phyloP scores from a whole-genome alignment of 331 rosid genomes.

The Telfairia occidentalis region DNA sequence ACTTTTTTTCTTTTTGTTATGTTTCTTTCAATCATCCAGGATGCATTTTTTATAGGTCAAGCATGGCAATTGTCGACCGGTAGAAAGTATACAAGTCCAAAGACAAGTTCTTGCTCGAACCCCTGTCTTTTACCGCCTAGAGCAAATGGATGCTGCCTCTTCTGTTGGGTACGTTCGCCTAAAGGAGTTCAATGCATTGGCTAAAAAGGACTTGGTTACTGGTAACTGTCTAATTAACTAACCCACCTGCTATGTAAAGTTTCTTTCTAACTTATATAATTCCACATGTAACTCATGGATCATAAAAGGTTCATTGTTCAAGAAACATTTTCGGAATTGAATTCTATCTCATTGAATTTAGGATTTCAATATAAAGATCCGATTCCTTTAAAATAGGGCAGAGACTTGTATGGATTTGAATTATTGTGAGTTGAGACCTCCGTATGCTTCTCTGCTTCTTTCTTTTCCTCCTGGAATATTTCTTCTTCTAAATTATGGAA shows the following conservation, averaged over 20 bases:
- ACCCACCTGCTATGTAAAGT: not conserved
- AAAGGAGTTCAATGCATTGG: slow-evolving; percentile 95
- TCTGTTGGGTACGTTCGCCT: slow-evolving; percentile 76
- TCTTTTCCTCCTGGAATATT: not conserved
- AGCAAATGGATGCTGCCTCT: slow-evolving; percentile 42
- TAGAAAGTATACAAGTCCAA: slow-evolving; percentile 55
- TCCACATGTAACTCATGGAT: not conserved
- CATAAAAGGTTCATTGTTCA: not conserved
- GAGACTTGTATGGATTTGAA: not conserved
- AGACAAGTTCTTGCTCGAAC: slow-evolving; percentile 86
- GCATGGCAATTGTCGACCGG: slow-evolving; percentile 87
- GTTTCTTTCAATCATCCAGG: slow-evolving; percentile 18
- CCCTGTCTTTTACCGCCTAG: slow-evolving; percentile 78
- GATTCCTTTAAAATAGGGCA: not conserved
- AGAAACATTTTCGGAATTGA: not conserved
- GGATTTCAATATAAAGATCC: not conserved
- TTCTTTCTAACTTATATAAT: not conserved
- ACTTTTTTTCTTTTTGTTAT: slow-evolving; percentile 7
- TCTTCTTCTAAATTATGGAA: not conserved
- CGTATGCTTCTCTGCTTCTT: not conserved
- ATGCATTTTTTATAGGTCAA: slow-evolving; percentile 47
- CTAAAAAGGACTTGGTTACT: slow-evolving; percentile 71
- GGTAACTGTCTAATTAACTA: slow-evolving; percentile 29
- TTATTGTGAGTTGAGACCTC: not conserved
- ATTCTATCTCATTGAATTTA: not conserved